These are phyloP conservation scores for Xylaria sp. DNA, from an alignment of 2,329 filamentous ascomycete species.

Conservation along the genomic window DNA sequence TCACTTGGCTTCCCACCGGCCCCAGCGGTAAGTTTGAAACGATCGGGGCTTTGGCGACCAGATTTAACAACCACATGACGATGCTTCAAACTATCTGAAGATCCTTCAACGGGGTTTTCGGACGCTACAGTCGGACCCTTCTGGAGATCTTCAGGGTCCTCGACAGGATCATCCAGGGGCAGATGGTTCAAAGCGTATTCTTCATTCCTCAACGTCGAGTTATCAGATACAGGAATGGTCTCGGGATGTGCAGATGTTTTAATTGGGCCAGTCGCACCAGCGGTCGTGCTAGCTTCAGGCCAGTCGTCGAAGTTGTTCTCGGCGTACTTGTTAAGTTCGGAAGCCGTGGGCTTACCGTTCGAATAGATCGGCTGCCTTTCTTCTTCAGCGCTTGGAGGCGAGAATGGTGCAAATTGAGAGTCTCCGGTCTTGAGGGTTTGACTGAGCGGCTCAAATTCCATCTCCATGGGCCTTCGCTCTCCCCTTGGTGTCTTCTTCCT, in stretches of 20 bases:
- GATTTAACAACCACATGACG: slow-evolving; percentile 43
- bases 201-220: slow-evolving; percentile 43
- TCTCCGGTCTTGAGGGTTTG: slow-evolving; percentile 51
- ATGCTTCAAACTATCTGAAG: slow-evolving; percentile 39
- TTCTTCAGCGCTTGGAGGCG: slow-evolving; percentile 38
- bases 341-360: slow-evolving; percentile 50
- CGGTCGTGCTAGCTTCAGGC: slow-evolving; percentile 33
- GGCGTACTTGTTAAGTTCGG: slow-evolving; percentile 53
- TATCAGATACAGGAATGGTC: slow-evolving; percentile 18
- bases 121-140: slow-evolving; percentile 47
- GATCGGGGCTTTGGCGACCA: slow-evolving; percentile 51
- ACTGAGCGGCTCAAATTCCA: slow-evolving; percentile 43
- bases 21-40: slow-evolving; percentile 45
- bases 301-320: slow-evolving; percentile 49
- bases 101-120: slow-evolving; percentile 42
- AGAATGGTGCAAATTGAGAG: slow-evolving; percentile 50
- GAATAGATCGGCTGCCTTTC: slow-evolving; percentile 47
- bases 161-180: slow-evolving; percentile 45
- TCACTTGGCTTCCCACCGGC: slow-evolving; percentile 33
- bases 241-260: slow-evolving; percentile 5
- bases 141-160: slow-evolving; percentile 52
- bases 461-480: slow-evolving; percentile 32
- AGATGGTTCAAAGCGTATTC: slow-evolving; percentile 51
- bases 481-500: slow-evolving; percentile 58
- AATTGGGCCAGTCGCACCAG: slow-evolving; percentile 3